phyloP scores from a whole-genome alignment of 73 alveolate genomes.

The Paramecium bursaria region DNA sequence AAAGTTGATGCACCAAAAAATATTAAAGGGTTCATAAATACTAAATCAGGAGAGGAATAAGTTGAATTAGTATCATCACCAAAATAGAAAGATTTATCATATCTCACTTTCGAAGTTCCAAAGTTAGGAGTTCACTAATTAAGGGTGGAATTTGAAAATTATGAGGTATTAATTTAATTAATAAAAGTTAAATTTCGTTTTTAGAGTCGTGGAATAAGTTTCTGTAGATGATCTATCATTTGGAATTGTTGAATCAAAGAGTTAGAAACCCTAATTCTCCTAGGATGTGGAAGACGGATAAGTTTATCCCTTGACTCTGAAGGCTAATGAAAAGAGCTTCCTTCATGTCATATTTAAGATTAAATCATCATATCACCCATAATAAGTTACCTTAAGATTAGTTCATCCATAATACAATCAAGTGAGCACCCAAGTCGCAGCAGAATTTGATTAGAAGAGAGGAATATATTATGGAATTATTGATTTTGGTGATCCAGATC shows the following conservation, averaged over 20 bases:
- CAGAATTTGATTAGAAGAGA: constrained; percentile 32
- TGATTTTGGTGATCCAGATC: constrained; percentile 59
- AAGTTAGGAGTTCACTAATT: too few species aligned
- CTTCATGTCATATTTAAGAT: constrained; percentile 42
- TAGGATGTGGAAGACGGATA: constrained; percentile 36
- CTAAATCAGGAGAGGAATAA: not conserved
- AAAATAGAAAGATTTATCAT: constrained; percentile 51
- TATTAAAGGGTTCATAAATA: too few species aligned
- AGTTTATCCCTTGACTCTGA: not conserved
- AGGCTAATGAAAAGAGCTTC: constrained; percentile 21
- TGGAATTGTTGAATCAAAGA: constrained; percentile 24
- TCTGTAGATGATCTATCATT: constrained; percentile 25
- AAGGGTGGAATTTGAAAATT: constrained; percentile 25
- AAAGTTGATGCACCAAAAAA: too few species aligned
- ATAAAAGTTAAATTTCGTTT: not conserved
- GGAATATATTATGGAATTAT: constrained; percentile 49
- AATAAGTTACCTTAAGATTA: constrained; percentile 35
- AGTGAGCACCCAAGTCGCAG: constrained; percentile 25
- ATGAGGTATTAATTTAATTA: not conserved
- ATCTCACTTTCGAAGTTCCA: too few species aligned
- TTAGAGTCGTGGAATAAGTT: not conserved
- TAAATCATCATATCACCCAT: not conserved
- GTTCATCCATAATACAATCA: constrained; percentile 18
- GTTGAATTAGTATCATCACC: not conserved
- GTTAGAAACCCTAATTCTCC: constrained; percentile 20